Percentiles rank a stretch among this genome's conserved stretches.
These are phyloP conservation scores for Trichophyton simii DNA, from an alignment of 2,329 filamentous ascomycete species.

Conservation along the genomic window DNA sequence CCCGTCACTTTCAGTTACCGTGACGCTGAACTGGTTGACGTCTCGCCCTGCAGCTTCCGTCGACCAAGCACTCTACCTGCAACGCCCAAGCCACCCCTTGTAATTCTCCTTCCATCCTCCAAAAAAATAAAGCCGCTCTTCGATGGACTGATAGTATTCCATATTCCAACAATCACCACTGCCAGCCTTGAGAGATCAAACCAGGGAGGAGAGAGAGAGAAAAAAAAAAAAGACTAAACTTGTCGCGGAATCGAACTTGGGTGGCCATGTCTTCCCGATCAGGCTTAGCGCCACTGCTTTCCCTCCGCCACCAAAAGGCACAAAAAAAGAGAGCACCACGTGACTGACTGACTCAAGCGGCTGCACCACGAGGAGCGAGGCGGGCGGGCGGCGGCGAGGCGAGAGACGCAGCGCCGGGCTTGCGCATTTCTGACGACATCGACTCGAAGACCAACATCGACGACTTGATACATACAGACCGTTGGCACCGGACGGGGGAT, in stretches of 20 bases:
- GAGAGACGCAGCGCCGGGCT: conserved; percentile 8
- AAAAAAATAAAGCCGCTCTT: not conserved
- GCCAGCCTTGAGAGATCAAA: no score
- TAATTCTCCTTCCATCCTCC: not conserved
- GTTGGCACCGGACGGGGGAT: no score
- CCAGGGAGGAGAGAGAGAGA: no score
- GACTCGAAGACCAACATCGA: not conserved
- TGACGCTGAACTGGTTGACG: not conserved
- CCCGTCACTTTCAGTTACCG: no score
- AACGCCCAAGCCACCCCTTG: not conserved
- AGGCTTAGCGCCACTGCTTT: not conserved
- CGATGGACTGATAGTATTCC: not conserved
- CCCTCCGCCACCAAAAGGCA: not conserved
- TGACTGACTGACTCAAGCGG: conserved; percentile 5
- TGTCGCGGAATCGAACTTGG: not conserved
- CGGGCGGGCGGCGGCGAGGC: not conserved
- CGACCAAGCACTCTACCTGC: not conserved
- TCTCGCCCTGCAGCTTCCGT: not conserved
- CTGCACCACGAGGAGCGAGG: conserved; percentile 9
- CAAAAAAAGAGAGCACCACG: conserved; percentile 1
- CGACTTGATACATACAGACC: no score
- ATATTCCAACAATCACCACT: not conserved
- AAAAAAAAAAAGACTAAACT: not conserved
- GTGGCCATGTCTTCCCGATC: not conserved
- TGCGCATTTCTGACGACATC: conserved; percentile 3